Percentiles rank a stretch among this genome's conserved stretches.
Conservation (phyloP, 495 filamentous ascomycete species). For the Penicillium egyptiacum region DNA sequence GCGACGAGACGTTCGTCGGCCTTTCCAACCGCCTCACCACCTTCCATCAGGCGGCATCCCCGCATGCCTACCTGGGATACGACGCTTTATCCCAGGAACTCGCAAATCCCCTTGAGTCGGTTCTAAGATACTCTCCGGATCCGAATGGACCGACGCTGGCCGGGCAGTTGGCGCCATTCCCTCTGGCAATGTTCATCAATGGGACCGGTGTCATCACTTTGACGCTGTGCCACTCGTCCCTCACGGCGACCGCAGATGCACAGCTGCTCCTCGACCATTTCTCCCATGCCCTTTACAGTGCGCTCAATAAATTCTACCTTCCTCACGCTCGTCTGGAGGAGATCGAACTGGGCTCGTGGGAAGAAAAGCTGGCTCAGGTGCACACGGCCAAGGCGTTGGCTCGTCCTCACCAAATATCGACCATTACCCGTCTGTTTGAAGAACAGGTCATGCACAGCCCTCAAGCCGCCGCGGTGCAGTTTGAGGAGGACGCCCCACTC, state of each 20-base stretch:
- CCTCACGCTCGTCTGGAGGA: conserved; percentile 2
- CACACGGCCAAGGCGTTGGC: conserved; percentile 1
- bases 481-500: conserved; percentile 10
- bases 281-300: conserved; percentile 3
- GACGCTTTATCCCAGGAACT: background rate
- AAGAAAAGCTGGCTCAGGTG: conserved; percentile 5
- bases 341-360: conserved; percentile 1
- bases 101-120: background rate
- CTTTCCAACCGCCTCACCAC: conserved; percentile 2
- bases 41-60: conserved; percentile 3
- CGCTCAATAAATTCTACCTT: conserved; percentile 3
- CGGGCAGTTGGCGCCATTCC: background rate
- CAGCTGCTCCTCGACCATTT: background rate
- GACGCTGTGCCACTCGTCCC: background rate
- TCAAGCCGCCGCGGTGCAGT: conserved; percentile 7
- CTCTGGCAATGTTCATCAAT: conserved; percentile 5
- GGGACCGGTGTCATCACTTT: conserved; percentile 1
- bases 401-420: background rate
- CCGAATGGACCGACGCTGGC: conserved; percentile 1
- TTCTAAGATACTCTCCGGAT: conserved; percentile 1
- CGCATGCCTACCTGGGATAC: conserved; percentile 5
- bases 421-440: conserved; percentile 6
- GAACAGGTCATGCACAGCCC: conserved; percentile 6
- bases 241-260: background rate
- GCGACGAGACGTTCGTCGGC: conserved; percentile 1